Evolutionary conservation across 2,329 filamentous ascomycete genomes (phyloP).

Genomic region (Fusarium albosuccineum): DNA sequence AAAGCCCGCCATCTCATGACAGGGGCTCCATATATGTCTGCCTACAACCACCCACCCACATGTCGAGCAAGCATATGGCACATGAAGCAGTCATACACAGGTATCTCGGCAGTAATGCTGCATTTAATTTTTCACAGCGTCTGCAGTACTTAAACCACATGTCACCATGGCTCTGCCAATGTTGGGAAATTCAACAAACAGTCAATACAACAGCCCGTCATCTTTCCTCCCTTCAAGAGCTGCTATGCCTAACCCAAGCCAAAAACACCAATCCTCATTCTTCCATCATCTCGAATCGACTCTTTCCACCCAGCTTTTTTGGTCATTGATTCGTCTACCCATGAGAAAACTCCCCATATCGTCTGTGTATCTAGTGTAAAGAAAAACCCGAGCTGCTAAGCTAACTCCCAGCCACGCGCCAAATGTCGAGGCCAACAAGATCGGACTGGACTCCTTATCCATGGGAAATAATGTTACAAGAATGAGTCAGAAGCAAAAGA

Average conservation of each 20-base stretch:
- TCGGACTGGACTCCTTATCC: conserved; percentile 12
- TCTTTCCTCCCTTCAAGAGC: no score
- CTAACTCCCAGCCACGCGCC: conserved; percentile 12
- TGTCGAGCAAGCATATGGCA: no score
- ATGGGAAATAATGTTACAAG: conserved; percentile 17
- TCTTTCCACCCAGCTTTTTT: conserved; percentile 17
- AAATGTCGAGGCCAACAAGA: conserved; percentile 11
- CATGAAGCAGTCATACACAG: no score
- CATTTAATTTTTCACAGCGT: no score
- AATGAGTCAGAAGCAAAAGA: conserved; percentile 19
- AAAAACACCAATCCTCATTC: conserved; percentile 15
- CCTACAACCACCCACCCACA: no score
- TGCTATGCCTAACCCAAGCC: neutral
- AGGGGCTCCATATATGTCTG: no score
- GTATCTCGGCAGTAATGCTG: no score
- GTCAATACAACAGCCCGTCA: neutral
- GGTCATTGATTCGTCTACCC: conserved; percentile 31
- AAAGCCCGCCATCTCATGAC: no score
- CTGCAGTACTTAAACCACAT: neutral
- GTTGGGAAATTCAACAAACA: neutral
- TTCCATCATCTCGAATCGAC: neutral
- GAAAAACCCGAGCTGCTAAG: neutral
- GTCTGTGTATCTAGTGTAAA: neutral
- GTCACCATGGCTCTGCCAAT: neutral
- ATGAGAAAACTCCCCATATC: conserved; percentile 7